Percentiles rank a stretch among this genome's conserved stretches.
These are phyloP conservation scores for Phaeoacremonium minimum DNA, from an alignment of 2,329 filamentous ascomycete species.

Conservation along the genomic window DNA sequence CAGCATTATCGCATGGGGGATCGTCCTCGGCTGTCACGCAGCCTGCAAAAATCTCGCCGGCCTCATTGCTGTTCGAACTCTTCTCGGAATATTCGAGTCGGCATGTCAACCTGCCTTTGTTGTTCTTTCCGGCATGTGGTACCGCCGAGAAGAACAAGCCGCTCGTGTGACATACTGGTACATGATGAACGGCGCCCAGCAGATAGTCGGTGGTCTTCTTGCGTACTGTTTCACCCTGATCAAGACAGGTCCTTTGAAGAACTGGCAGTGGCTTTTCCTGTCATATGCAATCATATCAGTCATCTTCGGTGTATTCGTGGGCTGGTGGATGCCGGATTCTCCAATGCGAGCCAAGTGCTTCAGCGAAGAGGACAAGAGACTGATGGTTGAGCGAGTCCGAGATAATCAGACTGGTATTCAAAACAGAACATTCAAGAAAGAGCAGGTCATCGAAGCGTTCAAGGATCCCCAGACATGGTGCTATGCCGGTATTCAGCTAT, in stretches of 20 bases:
- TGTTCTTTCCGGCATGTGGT: constrained; percentile 67
- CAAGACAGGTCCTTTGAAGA: constrained; percentile 46
- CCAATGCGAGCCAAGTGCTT: constrained; percentile 71
- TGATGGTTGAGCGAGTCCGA: constrained; percentile 58
- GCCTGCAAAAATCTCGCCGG: constrained; percentile 56
- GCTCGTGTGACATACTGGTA: constrained; percentile 68
- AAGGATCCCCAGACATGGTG: constrained; percentile 64
- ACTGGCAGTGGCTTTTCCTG: constrained; percentile 68
- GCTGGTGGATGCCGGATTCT: constrained; percentile 62
- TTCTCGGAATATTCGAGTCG: constrained; percentile 69
- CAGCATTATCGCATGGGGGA: constrained; percentile 62
- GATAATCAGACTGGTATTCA: constrained; percentile 59
- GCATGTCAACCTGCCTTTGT: constrained; percentile 66
- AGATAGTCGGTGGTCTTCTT: constrained; percentile 67
- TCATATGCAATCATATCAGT: constrained; percentile 60
- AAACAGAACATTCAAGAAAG: constrained; percentile 43
- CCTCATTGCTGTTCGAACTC: constrained; percentile 55
- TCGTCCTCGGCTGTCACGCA: constrained; percentile 55
- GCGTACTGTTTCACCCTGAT: constrained; percentile 61
- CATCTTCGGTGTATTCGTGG: constrained; percentile 60
- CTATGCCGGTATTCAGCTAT: constrained; percentile 62
- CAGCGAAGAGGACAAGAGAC: constrained; percentile 58
- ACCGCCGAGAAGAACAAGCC: constrained; percentile 64
- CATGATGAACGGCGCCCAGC: constrained; percentile 73
- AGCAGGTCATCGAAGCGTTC: constrained; percentile 47